Percentiles rank a stretch among this genome's conserved stretches.
Conservation (phyloP, 2,329 filamentous ascomycete genomes). For the Parafenestella ontariensis region DNA sequence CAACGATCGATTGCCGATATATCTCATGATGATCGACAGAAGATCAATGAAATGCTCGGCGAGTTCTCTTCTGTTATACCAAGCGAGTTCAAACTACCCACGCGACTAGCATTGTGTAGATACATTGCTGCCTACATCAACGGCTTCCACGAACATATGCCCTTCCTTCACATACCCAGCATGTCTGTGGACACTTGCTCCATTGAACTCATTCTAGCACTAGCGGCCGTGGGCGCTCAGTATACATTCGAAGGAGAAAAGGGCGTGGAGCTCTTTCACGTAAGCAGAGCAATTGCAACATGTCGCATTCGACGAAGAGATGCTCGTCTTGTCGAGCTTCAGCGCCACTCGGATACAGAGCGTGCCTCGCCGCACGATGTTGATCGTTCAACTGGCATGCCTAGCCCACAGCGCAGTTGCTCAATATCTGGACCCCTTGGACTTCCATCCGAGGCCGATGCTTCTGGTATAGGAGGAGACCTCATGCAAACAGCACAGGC, state of each 20-base stretch:
- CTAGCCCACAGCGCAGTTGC: constrained; percentile 22
- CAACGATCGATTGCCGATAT: constrained; percentile 42
- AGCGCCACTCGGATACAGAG: constrained; percentile 31
- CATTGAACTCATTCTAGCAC: constrained; percentile 71
- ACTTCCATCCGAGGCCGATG: constrained; percentile 32
- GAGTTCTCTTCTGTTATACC: constrained; percentile 68
- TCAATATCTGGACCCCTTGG: constrained; percentile 38
- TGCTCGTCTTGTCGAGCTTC: constrained; percentile 49
- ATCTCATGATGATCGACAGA: constrained; percentile 43
- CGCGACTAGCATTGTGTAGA: constrained; percentile 70
- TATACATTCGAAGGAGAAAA: constrained; percentile 63
- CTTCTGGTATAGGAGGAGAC: constrained; percentile 25
- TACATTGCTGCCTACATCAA: constrained; percentile 75
- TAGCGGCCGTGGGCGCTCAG: constrained; percentile 71
- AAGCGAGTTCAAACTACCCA: constrained; percentile 71
- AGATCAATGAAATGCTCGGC: constrained; percentile 65
- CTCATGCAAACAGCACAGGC: constrained; percentile 71
- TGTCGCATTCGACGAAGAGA: constrained; percentile 61
- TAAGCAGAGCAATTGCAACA: constrained; percentile 61
- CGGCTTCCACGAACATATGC: constrained; percentile 68
- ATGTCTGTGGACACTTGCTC: constrained; percentile 69
- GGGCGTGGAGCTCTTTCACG: constrained; percentile 64
- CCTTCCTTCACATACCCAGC: constrained; percentile 72
- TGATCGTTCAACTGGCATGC: constrained; percentile 14
- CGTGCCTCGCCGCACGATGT: constrained; percentile 24